Conservation (phyloP, 225 moss, liverwort and hornwort genomes). For the Thuidium tamariscinum region DNA sequence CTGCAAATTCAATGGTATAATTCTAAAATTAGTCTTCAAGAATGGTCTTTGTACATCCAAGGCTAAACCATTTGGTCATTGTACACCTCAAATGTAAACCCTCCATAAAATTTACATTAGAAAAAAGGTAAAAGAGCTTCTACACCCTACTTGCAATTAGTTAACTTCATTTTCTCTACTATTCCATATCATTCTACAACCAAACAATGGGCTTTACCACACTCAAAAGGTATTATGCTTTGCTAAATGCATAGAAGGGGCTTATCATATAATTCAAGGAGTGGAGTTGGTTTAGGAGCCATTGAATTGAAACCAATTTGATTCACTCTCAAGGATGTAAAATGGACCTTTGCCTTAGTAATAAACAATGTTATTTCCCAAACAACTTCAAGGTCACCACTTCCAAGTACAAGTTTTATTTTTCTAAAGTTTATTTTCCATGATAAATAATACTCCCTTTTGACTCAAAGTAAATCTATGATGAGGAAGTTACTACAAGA, state of each 20-base stretch:
- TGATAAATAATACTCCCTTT: not conserved
- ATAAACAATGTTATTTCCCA: not conserved
- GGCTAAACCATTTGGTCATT: fast-evolving
- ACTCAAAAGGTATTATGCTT: fast-evolving
- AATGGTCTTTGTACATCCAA: fast-evolving
- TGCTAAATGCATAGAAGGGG: fast-evolving
- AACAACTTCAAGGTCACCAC: fast-evolving
- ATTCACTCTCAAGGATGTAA: no score
- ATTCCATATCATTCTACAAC: not conserved
- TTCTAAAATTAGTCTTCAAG: not conserved
- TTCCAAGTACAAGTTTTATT: not conserved
- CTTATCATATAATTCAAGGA: fast-evolving
- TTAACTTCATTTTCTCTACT: fast-evolving
- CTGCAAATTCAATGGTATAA: no score
- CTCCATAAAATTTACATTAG: no score
- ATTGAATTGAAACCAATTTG: not conserved
- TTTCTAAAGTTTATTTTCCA: not conserved
- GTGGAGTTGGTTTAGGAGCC: fast-evolving
- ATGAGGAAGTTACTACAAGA: no score
- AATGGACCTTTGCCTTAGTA: fast-evolving
- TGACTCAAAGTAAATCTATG: no score
- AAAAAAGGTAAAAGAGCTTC: not conserved
- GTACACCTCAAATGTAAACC: fast-evolving
- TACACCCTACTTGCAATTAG: fast-evolving
- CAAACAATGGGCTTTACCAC: fast-evolving